phyloP scores from a whole-genome alignment of 2,329 filamentous ascomycete species.

The Bipolaris bicolor region DNA sequence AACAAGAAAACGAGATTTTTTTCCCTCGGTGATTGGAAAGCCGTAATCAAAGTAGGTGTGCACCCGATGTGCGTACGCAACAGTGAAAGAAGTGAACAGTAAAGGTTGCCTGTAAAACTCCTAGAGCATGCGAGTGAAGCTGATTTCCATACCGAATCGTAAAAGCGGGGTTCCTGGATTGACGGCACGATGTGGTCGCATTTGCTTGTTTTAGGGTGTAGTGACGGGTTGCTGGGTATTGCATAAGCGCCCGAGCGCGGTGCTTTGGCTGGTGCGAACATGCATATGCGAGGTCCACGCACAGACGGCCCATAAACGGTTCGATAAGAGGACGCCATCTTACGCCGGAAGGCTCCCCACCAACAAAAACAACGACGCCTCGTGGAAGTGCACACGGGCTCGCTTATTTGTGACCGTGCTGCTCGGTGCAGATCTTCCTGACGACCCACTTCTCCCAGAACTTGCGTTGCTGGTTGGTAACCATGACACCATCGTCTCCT shows the following conservation, averaged over 20 bases:
- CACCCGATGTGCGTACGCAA: neutral
- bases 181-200: conserved; percentile 2
- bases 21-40: neutral
- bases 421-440: conserved; percentile 52
- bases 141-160: neutral
- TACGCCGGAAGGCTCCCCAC: neutral
- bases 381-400: neutral
- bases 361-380: conserved; percentile 6
- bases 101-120: neutral
- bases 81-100: neutral
- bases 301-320: conserved; percentile 7
- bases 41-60: neutral
- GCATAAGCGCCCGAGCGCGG: conserved; percentile 31
- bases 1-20: neutral
- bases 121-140: neutral
- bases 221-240: conserved; percentile 19
- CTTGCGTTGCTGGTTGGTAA: conserved; percentile 59
- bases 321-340: conserved; percentile 8
- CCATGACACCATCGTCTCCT: conserved; percentile 56
- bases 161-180: conserved; percentile 1
- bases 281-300: conserved; percentile 20
- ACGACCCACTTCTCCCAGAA: conserved; percentile 64
- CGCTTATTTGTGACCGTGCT: conserved; percentile 45
- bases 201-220: neutral
- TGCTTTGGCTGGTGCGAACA: conserved; percentile 23